Evolutionary conservation across 768 basidiomycete genomes (phyloP), one percentile per base, ranked within the genome.

Genomic region (Amanita molliuscula): DNA sequence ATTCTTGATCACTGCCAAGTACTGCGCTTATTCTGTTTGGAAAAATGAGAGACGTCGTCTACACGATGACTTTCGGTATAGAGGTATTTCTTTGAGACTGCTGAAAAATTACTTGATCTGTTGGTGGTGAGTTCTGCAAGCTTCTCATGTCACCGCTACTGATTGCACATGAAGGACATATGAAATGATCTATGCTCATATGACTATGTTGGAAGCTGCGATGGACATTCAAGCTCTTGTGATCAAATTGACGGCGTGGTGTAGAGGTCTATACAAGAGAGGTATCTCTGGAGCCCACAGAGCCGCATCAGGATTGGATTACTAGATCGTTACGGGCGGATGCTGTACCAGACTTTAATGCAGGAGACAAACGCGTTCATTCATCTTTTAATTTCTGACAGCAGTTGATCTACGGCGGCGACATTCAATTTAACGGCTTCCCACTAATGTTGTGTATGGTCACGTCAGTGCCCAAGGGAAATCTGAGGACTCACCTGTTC

Each of bases 1-100:
- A 61, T 98, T 97, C 64, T 62, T 97, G 28, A 85, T 97, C 51
- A 86, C 87, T 13, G 93, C 92, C 6, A 84, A 88, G 59, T 95
- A 88, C 65, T 96, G 94, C 61, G 73, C 81, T 45, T 72, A 71
- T 9, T 85, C 89, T 6, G 81, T 88, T 3, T 90, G 88, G 88
- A 70, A 75, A 46, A 83, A 85, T 56, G 82, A 92, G 48, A 67
- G 66, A 58, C 64, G 65, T 41, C 70, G 68, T 23, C 56, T 79
- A 4, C 63, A 72, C 21, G 65, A 68, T 44, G 59, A 63, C 44
- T 75, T 86, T 65, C 66, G 71, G 36, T 65, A 67, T 26, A 66
- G 67, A 26, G 81, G 82, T 2, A 62, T 83, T 15, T 62, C 78
- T 34, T 76, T 76, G 20, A 52, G 66, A 35, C 55, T 80, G 18